Percentiles rank a stretch among this genome's conserved stretches.
phyloP scores from a whole-genome alignment of 2,329 filamentous ascomycete genomes.

The Arthrinium phaeospermum region DNA sequence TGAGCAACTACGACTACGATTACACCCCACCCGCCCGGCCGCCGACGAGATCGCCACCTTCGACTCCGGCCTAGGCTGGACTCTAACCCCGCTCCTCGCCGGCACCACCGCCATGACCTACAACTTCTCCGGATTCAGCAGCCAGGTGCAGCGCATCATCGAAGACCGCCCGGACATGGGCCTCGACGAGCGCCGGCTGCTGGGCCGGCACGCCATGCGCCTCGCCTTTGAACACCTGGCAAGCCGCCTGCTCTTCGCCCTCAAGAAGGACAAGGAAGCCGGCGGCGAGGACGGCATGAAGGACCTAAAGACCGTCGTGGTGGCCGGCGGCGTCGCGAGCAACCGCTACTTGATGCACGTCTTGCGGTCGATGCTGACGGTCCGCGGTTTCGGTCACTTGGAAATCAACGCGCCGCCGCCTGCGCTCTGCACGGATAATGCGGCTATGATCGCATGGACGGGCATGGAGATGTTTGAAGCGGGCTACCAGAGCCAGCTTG shows the following conservation, averaged over 20 bases:
- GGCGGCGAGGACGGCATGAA: background rate
- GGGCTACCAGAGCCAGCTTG: constrained; percentile 71
- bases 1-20: constrained; percentile 43
- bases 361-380: constrained; percentile 60
- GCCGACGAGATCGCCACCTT: constrained; percentile 60
- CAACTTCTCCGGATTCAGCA: constrained; percentile 76
- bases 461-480: constrained; percentile 89
- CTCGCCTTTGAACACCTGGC: constrained; percentile 87
- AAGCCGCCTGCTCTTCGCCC: constrained; percentile 72
- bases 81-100: constrained; percentile 69
- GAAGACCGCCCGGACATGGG: constrained; percentile 50
- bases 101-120: constrained; percentile 65
- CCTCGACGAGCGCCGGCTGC: constrained; percentile 65
- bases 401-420: constrained; percentile 76
- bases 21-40: constrained; percentile 64
- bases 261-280: constrained; percentile 48
- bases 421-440: constrained; percentile 88
- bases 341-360: constrained; percentile 81
- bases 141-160: constrained; percentile 64
- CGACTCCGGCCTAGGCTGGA: constrained; percentile 60
- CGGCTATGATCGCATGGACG: constrained; percentile 96
- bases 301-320: constrained; percentile 64
- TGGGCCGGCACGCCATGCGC: constrained; percentile 79
- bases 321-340: constrained; percentile 89
- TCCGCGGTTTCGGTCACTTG: constrained; percentile 68